Percentiles rank a stretch among this genome's conserved stretches.
phyloP scores from a whole-genome alignment of 768 basidiomycete genomes.

The Lanmaoa rubissima region DNA sequence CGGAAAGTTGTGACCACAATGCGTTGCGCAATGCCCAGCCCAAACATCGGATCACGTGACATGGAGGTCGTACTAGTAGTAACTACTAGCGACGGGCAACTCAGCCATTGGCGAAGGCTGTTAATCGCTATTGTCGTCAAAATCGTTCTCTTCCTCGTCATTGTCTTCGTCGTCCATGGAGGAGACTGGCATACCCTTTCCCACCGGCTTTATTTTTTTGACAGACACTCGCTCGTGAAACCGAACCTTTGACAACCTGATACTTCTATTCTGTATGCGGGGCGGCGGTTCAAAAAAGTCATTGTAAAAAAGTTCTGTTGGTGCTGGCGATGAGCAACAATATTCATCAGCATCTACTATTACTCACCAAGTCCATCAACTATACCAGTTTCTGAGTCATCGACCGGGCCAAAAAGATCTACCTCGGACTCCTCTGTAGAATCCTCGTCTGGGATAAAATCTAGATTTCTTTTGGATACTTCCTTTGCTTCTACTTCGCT shows the following conservation, averaged over 20 bases:
- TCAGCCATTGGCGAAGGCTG: slow-evolving; percentile 1
- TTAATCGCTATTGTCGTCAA: slow-evolving; percentile 31
- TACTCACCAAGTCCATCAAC: slow-evolving; percentile 43
- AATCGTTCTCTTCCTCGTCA: slow-evolving; percentile 38
- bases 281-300: slow-evolving; percentile 80
- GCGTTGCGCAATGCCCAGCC: not conserved
- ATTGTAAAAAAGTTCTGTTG: slow-evolving; percentile 61
- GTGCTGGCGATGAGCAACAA: not conserved
- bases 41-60: slow-evolving; percentile 10
- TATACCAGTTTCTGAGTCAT: slow-evolving; percentile 39
- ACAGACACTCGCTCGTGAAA: slow-evolving; percentile 82
- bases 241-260: slow-evolving; percentile 50
- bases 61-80: not conserved
- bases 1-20: slow-evolving; percentile 5
- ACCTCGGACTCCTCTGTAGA: slow-evolving; percentile 53
- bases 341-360: not conserved
- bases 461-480: slow-evolving; percentile 59
- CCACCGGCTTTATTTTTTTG: slow-evolving; percentile 73
- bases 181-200: slow-evolving; percentile 59
- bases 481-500: slow-evolving; percentile 70
- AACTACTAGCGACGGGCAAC: not conserved
- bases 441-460: slow-evolving; percentile 49
- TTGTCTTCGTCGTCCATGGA: slow-evolving; percentile 34
- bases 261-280: slow-evolving; percentile 15
- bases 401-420: slow-evolving; percentile 67